A percentile compares a stretch with the other conserved stretches of the same genome.
Evolutionary conservation across 176 grass and related monocot species (phyloP).

Genomic region (Sorghum bicolor): DNA sequence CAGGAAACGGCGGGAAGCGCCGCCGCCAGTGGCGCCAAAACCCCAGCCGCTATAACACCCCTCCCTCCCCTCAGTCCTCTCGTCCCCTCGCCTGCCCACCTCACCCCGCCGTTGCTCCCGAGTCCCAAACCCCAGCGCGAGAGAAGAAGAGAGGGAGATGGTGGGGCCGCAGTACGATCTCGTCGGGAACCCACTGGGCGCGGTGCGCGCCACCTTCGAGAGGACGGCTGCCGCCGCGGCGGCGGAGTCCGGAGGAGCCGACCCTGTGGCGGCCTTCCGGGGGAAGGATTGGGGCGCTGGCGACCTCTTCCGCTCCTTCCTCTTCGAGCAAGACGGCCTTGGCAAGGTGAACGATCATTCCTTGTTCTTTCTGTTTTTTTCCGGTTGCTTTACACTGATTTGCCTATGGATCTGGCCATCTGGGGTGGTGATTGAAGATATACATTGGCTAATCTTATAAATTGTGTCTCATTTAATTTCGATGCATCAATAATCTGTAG

Average conservation of each 20-base stretch:
- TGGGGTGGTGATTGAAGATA: not conserved
- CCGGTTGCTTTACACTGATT: not conserved
- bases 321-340: slow-evolving; percentile 77
- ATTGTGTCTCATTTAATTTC: not conserved
- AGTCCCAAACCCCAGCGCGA: not conserved
- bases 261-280: slow-evolving; percentile 66
- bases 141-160: slow-evolving; percentile 36
- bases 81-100: not conserved
- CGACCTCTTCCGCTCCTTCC: slow-evolving; percentile 77
- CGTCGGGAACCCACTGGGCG: slow-evolving; percentile 74
- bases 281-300: slow-evolving; percentile 79
- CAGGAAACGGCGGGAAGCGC: slow-evolving; percentile 40
- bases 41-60: slow-evolving; percentile 5
- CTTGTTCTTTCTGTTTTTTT: not conserved
- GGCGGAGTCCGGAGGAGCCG: slow-evolving; percentile 32
- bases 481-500: not conserved
- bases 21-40: slow-evolving; percentile 50
- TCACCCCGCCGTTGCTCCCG: slow-evolving; percentile 14
- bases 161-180: slow-evolving; percentile 81
- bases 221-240: slow-evolving; percentile 44
- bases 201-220: slow-evolving; percentile 84
- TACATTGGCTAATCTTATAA: not conserved
- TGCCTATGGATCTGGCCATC: not conserved
- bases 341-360: slow-evolving; percentile 33
- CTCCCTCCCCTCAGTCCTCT: too few species aligned